Base-by-base conservation (phyloP, 495 filamentous ascomycete species). In the Halenospora varia region DNA sequence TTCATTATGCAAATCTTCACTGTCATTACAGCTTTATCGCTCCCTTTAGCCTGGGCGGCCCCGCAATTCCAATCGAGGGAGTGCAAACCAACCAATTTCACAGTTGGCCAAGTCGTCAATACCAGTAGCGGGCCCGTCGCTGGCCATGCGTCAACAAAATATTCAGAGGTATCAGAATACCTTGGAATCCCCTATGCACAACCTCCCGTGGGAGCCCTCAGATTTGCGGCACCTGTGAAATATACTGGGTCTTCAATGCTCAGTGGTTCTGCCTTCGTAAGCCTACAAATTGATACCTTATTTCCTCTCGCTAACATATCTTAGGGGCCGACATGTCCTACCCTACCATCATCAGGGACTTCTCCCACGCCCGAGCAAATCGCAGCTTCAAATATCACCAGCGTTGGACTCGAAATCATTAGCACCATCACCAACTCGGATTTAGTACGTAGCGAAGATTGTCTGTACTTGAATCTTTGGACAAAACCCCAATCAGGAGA, bases 391-490 rank as follows among this genome's bases (percentile, higher is more conserved):
- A 62, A 62, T 24, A 25, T 57, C 19, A 62, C 59, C 17, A 49
- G 40, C 13, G 44, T 49, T 3, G 59, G 59, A 11, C 8, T 57
- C 6, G 24, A 57, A 18, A 15, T 57, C 19, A 18, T 62, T 2
- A 39, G 8, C 18, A 13, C 22, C n/a, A 44, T 15, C 41, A 25
- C 10, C 57, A 58, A 49, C 3, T 53, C 22, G 26, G 47, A 56
- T 29, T 48, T 51, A 53, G n/a, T 20, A 11, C 57, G 53, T 19
- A 71, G 63, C 51, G 82, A 86, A 59, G 80, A 84, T 66, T 84
- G 82, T 56, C 66, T 86, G n/a, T 75, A 69, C 4, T 62, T 86
- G n/a, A 77, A 75, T 62, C 63, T 86, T 29, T 84, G 78, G 78
- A 47, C 51, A 25, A 67, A 67, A 56, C 64, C 71, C 57, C 66